phyloP scores from a whole-genome alignment of 352 stramenopile species.

The Hyaloperonospora arabidopsidis region DNA sequence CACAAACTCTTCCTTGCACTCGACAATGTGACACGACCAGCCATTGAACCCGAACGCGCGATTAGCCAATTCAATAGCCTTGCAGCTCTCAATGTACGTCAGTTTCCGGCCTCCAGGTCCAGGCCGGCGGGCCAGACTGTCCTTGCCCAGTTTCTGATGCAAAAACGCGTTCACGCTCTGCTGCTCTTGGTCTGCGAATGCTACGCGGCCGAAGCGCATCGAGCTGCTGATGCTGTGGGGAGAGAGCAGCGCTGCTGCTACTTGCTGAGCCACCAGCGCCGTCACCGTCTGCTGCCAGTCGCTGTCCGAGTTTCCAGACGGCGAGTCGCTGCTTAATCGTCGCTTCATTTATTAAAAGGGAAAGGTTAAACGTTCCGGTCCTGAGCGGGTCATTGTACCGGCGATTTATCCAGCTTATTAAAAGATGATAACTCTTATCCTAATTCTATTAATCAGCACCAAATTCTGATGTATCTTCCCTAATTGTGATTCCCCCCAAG shows the following conservation, averaged over 20 bases:
- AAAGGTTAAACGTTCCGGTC: too few species aligned
- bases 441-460: too few species aligned
- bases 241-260: conserved; percentile 12
- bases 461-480: too few species aligned
- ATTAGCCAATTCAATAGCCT: conserved; percentile 84
- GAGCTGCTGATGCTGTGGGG: conserved; percentile 1
- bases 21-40: conserved; percentile 76
- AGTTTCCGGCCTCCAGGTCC: conserved; percentile 65
- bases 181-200: conserved; percentile 46
- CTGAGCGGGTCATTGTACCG: too few species aligned
- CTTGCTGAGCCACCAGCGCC: conserved; percentile 32
- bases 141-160: conserved; percentile 77
- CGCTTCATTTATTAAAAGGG: too few species aligned
- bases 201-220: conserved; percentile 49
- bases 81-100: conserved; percentile 86
- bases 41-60: conserved; percentile 85
- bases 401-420: too few species aligned
- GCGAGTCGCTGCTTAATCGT: conserved; percentile 19
- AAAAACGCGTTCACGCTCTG: conserved; percentile 59
- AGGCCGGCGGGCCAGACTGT: conserved; percentile 54
- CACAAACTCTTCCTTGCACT: conserved; percentile 85
- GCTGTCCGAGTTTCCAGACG: conserved; percentile 3
- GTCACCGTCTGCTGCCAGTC: conserved; percentile 41
- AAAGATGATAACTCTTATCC: too few species aligned
- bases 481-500: too few species aligned